Conservation (phyloP, 1,139 yeast species). For the Yamadazyma trypodendri region DNA sequence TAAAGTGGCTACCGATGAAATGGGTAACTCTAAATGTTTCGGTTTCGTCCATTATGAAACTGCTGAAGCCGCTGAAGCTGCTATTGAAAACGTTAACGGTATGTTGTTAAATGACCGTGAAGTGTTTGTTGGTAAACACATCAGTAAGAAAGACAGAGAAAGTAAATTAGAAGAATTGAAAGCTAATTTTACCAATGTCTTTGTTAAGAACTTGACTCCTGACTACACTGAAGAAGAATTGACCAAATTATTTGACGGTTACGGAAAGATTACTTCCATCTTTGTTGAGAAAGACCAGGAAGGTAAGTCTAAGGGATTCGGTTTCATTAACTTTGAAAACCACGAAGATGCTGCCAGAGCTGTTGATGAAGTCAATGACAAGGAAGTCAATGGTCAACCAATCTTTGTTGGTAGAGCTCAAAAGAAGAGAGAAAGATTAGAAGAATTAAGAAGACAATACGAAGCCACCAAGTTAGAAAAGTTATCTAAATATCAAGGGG, state of each 20-base stretch:
- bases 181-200: constrained; percentile 93
- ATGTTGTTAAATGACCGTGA: constrained; percentile 97
- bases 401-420: constrained; percentile 98
- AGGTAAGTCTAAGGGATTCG: constrained; percentile 94
- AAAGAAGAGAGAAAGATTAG: constrained; percentile 97
- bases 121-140: constrained; percentile 94
- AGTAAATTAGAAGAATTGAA: constrained; percentile 89
- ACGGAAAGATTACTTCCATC: constrained; percentile 83
- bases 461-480: constrained; percentile 93
- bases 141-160: constrained; percentile 92
- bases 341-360: constrained; percentile 91
- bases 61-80: constrained; percentile 90
- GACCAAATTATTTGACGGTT: constrained; percentile 66
- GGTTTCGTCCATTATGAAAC: constrained; percentile 98
- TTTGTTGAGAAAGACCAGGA: constrained; percentile 79
- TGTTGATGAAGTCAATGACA: constrained; percentile 88
- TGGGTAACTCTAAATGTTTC: constrained; percentile 91
- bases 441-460: constrained; percentile 93
- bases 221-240: constrained; percentile 76
- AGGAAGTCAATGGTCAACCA: constrained; percentile 80
- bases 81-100: constrained; percentile 97
- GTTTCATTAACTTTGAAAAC: constrained; percentile 85
- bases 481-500: constrained; percentile 94
- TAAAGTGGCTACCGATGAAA: constrained; percentile 94
- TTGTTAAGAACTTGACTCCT: constrained; percentile 82